Conservation (phyloP, 345 rosid genomes). For the Noccaea bulbosa region DNA sequence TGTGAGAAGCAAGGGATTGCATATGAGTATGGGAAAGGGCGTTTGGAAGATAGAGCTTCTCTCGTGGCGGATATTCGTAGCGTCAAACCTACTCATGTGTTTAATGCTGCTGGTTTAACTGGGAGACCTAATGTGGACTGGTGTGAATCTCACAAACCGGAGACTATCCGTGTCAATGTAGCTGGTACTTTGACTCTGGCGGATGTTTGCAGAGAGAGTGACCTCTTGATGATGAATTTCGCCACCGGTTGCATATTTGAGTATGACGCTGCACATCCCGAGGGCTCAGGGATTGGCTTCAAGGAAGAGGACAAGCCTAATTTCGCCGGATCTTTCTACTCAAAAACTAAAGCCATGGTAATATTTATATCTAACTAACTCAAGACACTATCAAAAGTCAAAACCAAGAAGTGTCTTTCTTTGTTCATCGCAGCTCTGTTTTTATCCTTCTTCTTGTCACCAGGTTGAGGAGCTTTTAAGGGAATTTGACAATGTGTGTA, state of each 20-base stretch:
- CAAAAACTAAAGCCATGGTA: constrained; percentile 71
- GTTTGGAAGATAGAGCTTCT: constrained; percentile 57
- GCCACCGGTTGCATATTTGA: constrained; percentile 67
- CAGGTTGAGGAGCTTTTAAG: constrained; percentile 65
- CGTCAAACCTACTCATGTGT: constrained; percentile 57
- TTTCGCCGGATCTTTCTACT: constrained; percentile 59
- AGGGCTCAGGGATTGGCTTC: constrained; percentile 61
- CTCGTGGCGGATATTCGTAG: constrained; percentile 49
- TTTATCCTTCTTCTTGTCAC: not conserved
- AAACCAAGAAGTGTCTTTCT: not conserved
- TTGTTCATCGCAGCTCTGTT: constrained; percentile 29
- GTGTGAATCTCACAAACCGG: constrained; percentile 63
- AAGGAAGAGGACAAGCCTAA: constrained; percentile 63
- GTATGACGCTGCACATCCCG: constrained; percentile 54
- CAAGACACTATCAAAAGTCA: not conserved
- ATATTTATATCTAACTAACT: constrained; percentile 1
- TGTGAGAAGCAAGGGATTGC: constrained; percentile 49
- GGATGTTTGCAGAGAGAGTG: constrained; percentile 54
- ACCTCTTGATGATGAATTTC: constrained; percentile 58
- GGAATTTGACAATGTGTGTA: constrained; percentile 59
- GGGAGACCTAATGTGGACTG: constrained; percentile 69
- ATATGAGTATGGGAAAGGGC: constrained; percentile 59
- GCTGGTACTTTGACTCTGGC: constrained; percentile 59
- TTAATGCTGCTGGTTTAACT: constrained; percentile 64
- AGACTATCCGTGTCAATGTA: constrained; percentile 56